Evolutionary conservation across 2,329 filamentous ascomycete species (phyloP).

Genomic region (Hypoxylon sp.): DNA sequence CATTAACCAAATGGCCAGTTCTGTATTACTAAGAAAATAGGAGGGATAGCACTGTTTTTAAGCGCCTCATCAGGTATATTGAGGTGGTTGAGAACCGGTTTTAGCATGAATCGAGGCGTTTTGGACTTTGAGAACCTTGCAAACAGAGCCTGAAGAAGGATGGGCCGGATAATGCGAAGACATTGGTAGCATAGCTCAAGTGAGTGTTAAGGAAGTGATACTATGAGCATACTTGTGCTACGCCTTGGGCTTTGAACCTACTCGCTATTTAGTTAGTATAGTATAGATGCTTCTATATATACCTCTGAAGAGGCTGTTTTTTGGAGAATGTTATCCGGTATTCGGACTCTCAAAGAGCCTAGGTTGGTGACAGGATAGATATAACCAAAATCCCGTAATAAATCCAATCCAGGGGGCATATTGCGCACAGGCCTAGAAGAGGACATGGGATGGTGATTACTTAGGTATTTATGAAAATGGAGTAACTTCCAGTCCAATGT

Average conservation of each 20-base stretch:
- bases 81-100: constrained; percentile 6
- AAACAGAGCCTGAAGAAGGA: constrained; percentile 2
- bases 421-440: no score
- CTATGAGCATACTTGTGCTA: constrained; percentile 4
- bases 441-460: no score
- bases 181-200: constrained; percentile 18
- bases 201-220: constrained; percentile 26
- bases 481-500: no score
- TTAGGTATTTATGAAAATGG: no score
- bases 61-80: constrained; percentile 3
- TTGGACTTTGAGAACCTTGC: constrained; percentile 1
- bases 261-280: neutral
- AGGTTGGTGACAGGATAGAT: no score
- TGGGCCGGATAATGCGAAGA: constrained; percentile 9
- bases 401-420: no score
- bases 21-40: constrained; percentile 19
- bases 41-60: constrained; percentile 2
- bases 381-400: no score
- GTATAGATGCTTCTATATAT: no score
- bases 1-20: constrained; percentile 10
- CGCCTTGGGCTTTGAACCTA: neutral
- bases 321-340: no score
- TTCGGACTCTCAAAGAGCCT: no score
- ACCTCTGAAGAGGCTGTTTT: no score
- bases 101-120: constrained; percentile 16